Percentiles rank a stretch among this genome's conserved stretches.
Evolutionary conservation across 148 eudicot genomes (phyloP).

Genomic region (Agrostemma githago): DNA sequence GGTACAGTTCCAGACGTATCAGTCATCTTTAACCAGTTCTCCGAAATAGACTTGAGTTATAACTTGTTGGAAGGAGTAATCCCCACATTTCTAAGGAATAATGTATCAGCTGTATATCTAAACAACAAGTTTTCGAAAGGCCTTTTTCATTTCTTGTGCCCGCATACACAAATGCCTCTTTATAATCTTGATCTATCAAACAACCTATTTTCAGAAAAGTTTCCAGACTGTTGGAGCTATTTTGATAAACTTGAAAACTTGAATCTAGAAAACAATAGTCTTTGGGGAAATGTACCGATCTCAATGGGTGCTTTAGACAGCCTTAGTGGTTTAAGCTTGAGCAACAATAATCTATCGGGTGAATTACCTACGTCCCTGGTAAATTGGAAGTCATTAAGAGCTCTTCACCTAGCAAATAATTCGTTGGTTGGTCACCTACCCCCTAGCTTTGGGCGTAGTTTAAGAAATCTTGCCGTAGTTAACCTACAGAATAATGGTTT

Average conservation of each 20-base stretch:
- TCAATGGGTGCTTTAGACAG: conserved; percentile 2
- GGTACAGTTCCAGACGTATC: conserved; percentile 18
- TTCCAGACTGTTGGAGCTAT: conserved; percentile 20
- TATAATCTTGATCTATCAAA: conserved; percentile 14
- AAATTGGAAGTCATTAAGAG: conserved; percentile 12
- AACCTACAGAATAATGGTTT: conserved; percentile 14
- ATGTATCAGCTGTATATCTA: neutral
- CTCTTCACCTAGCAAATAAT: conserved; percentile 18
- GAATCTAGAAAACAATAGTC: neutral
- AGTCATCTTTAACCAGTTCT: neutral
- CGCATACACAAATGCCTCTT: neutral
- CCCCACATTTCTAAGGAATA: conserved; percentile 17
- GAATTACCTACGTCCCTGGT: conserved; percentile 9
- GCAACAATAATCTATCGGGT: conserved; percentile 4
- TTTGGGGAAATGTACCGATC: conserved; percentile 8
- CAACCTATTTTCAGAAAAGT: conserved; percentile 16
- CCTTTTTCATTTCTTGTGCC: conserved; percentile 10
- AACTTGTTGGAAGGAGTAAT: conserved; percentile 17
- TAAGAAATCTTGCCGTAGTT: conserved; percentile 2
- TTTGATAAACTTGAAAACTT: conserved; percentile 10
- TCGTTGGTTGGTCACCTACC: conserved; percentile 13
- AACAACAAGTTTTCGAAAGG: conserved; percentile 17
- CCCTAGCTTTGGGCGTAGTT: neutral
- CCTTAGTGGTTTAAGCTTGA: neutral
- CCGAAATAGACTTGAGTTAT: neutral